Evolutionary conservation across 2,329 filamentous ascomycete species (phyloP).

Genomic region (Botrytis paeoniae): DNA sequence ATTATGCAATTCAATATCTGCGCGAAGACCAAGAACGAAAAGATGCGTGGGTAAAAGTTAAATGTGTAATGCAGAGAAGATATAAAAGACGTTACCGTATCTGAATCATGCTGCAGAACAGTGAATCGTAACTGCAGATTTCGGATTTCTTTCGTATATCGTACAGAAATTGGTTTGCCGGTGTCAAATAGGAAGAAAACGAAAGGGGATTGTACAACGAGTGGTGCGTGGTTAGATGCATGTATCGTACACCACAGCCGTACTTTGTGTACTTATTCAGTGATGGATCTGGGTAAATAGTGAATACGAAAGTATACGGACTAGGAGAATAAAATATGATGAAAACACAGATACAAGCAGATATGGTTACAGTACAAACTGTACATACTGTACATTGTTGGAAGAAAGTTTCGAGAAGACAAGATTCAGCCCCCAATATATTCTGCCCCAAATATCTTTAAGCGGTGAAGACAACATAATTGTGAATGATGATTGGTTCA

Average conservation of each 20-base stretch:
- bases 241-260: not conserved
- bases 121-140: slow-evolving; percentile 2
- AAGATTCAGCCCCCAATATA: not conserved
- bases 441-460: not conserved
- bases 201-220: not conserved
- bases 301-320: not conserved
- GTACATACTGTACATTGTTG: not conserved
- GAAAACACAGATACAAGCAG: not conserved
- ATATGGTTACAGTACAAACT: not conserved
- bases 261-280: not conserved
- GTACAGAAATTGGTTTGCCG: not conserved
- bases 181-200: not conserved
- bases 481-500: not conserved
- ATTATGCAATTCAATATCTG: not conserved
- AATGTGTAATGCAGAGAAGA: not conserved
- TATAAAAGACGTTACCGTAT: not conserved
- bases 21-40: not conserved
- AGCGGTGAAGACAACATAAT: not conserved
- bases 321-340: not conserved
- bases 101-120: not conserved
- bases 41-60: not conserved
- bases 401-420: not conserved
- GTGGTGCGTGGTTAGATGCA: slow-evolving; percentile 4
- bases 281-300: not conserved
- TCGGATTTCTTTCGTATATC: not conserved